Percentiles rank a stretch among this genome's conserved stretches.
phyloP scores from a whole-genome alignment of 2,329 filamentous ascomycete species.

The Verticillium albo-atrum region DNA sequence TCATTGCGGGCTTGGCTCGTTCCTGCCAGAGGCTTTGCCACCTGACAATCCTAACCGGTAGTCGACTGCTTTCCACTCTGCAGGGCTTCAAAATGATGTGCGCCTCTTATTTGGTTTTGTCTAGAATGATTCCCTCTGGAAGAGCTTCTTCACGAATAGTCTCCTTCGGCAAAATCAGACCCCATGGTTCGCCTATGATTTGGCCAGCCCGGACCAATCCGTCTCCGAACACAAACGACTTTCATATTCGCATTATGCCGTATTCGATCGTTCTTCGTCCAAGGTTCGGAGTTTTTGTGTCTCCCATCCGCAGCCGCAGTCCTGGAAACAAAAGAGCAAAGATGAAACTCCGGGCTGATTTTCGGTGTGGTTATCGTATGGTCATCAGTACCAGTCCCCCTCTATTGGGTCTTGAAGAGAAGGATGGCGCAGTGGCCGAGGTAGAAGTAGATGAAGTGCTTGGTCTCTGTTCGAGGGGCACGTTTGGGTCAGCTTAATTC shows the following conservation, averaged over 20 bases:
- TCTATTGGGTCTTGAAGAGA: constrained; percentile 96
- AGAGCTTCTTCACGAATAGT: not conserved
- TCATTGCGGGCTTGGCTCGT: too few relatives aligned
- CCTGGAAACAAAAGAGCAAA: not conserved
- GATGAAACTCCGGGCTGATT: not conserved
- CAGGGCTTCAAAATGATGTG: not conserved
- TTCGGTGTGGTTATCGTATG: not conserved
- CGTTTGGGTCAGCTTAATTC: not conserved
- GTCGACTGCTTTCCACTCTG: not conserved
- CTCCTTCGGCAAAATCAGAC: not conserved
- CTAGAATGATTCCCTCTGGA: not conserved
- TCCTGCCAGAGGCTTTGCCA: too few relatives aligned
- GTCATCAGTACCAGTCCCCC: not conserved
- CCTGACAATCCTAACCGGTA: not conserved
- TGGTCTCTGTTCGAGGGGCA: constrained; percentile 65
- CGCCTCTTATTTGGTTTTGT: not conserved
- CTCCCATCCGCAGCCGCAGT: not conserved
- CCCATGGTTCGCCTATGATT: not conserved
- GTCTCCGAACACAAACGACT: not conserved
- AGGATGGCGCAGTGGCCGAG: constrained; percentile 97
- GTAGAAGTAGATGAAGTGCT: constrained; percentile 99
- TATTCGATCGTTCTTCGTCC: not conserved
- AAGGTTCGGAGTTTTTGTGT: not conserved
- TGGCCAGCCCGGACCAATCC: not conserved
- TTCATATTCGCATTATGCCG: not conserved